Percentiles rank a stretch among this genome's conserved stretches.
Conservation (phyloP, 2,329 filamentous ascomycete species). For the Ascochyta clinopodiicola region DNA sequence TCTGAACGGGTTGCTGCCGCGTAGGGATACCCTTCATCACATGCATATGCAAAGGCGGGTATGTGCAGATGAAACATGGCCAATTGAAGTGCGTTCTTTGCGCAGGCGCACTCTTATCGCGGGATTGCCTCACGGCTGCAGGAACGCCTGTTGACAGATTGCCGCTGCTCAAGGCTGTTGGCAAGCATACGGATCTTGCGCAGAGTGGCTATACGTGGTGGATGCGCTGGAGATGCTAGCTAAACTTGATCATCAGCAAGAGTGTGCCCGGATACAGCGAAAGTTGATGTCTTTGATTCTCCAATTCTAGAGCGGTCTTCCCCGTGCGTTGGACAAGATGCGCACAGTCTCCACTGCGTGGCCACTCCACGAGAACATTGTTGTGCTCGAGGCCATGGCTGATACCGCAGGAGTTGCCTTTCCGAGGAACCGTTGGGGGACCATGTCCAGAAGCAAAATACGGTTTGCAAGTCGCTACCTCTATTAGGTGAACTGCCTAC, state of each 20-base stretch:
- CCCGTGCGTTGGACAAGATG: constrained; percentile 38
- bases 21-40: constrained; percentile 44
- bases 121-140: constrained; percentile 48
- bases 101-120: constrained; percentile 37
- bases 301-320: constrained; percentile 42
- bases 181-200: background rate
- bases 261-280: background rate
- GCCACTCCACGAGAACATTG: constrained; percentile 31
- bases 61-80: constrained; percentile 39
- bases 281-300: constrained; percentile 1
- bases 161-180: constrained; percentile 21
- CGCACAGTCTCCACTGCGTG: constrained; percentile 43
- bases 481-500: background rate
- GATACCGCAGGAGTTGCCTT: constrained; percentile 24
- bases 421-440: constrained; percentile 4
- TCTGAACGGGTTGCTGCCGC: constrained; percentile 18
- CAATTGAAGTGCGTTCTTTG: constrained; percentile 29
- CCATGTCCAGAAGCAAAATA: background rate
- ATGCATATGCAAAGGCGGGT: constrained; percentile 50
- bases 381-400: constrained; percentile 32
- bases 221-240: background rate
- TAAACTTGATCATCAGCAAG: background rate
- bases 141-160: constrained; percentile 41
- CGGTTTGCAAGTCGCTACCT: background rate
- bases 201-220: background rate